These are phyloP conservation scores for Graphilbum sp. DNA, from an alignment of 2,329 filamentous ascomycete genomes.

Conservation along the genomic window DNA sequence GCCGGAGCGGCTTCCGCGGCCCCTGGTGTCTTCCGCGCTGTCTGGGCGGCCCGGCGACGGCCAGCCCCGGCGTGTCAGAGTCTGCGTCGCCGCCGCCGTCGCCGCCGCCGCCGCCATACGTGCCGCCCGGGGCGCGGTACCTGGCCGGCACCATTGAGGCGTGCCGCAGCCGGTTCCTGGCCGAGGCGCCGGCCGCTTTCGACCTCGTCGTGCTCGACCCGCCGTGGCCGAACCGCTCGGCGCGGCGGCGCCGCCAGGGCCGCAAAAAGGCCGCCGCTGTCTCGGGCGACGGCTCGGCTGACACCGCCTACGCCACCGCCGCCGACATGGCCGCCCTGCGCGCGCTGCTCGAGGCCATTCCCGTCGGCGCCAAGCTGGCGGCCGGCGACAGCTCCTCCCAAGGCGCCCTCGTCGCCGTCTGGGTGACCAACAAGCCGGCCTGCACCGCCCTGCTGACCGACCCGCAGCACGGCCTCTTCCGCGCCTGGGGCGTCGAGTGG, in stretches of 20 bases:
- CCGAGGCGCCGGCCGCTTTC: constrained; percentile 34
- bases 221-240: constrained; percentile 69
- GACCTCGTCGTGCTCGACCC: constrained; percentile 58
- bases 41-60: no score
- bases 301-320: constrained; percentile 24
- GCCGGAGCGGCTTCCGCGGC: constrained; percentile 18
- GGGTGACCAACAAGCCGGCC: constrained; percentile 60
- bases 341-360: constrained; percentile 33
- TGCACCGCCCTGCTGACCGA: constrained; percentile 37
- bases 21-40: constrained; percentile 28
- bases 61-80: no score
- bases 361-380: constrained; percentile 37
- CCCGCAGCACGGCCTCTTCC: constrained; percentile 38
- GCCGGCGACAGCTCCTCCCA: constrained; percentile 20
- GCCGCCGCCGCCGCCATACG: background rate
- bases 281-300: background rate
- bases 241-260: constrained; percentile 19
- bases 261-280: background rate
- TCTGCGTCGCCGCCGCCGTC: no score
- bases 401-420: constrained; percentile 49
- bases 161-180: constrained; percentile 22
- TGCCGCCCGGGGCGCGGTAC: constrained; percentile 27
- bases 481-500: constrained; percentile 47
- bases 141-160: constrained; percentile 32
- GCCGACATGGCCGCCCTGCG: constrained; percentile 28